Evolutionary conservation across 2,329 filamentous ascomycete species (phyloP).

Genomic region (Verticillium klebahnii): DNA sequence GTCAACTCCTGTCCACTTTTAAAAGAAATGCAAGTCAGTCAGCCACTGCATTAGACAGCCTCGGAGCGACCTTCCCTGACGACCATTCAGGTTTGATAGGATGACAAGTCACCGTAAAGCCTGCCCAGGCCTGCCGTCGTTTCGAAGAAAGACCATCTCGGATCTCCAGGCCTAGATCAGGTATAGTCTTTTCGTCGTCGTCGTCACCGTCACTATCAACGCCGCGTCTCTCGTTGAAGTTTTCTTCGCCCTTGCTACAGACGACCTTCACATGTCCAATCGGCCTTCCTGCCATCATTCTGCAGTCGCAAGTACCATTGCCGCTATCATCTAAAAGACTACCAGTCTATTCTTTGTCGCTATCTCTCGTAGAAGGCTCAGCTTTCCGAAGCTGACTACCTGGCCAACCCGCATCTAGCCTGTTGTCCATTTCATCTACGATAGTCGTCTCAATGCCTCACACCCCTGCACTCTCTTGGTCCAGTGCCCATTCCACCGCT

Average conservation of each 20-base stretch:
- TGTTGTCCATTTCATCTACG: no score
- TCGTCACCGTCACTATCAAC: background rate
- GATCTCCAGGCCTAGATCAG: background rate
- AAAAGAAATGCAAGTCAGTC: background rate
- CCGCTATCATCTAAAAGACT: no score
- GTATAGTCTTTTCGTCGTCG: background rate
- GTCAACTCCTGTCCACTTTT: background rate
- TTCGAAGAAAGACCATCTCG: background rate
- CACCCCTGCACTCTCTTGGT: background rate
- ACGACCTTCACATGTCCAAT: background rate
- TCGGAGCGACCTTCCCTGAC: background rate
- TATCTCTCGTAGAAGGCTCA: background rate
- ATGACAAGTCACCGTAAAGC: background rate
- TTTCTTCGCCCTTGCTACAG: background rate
- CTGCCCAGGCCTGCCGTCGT: background rate
- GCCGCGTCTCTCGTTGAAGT: background rate
- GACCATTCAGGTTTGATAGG: background rate
- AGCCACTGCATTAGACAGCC: background rate
- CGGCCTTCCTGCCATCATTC: no score
- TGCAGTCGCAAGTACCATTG: no score
- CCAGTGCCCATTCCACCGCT: background rate
- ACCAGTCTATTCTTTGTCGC: background rate
- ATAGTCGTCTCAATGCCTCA: no score
- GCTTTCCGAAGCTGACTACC: no score
- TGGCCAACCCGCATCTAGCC: no score